phyloP scores from a whole-genome alignment of 768 basidiomycete genomes.

The Panellus pusillus region DNA sequence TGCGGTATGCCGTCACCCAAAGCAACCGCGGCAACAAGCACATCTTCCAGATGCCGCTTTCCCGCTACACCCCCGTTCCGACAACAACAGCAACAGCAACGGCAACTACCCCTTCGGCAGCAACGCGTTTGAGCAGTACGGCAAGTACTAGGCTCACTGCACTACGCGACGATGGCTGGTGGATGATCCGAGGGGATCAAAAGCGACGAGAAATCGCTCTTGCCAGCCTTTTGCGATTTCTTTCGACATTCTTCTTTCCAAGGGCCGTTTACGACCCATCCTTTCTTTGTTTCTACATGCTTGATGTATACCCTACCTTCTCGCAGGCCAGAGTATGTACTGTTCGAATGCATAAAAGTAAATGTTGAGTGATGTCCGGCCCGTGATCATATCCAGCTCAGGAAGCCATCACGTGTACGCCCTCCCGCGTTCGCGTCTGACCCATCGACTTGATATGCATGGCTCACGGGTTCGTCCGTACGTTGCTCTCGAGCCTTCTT shows the following conservation, averaged over 20 bases:
- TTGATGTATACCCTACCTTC: constrained; percentile 9
- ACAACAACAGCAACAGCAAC: constrained; percentile 4
- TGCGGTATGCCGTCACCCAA: constrained; percentile 47
- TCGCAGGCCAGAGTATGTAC: neutral
- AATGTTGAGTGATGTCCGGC: no score
- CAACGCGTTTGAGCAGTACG: neutral
- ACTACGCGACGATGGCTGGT: neutral
- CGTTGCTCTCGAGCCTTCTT: neutral
- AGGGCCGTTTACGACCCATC: constrained; percentile 8
- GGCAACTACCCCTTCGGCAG: neutral
- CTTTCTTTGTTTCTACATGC: constrained; percentile 1
- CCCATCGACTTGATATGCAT: neutral
- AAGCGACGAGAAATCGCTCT: neutral
- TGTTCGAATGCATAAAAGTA: no score
- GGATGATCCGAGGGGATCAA: constrained; percentile 7
- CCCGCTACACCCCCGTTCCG: constrained; percentile 42
- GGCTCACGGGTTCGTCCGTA: neutral
- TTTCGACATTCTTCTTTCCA: neutral
- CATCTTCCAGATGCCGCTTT: constrained; percentile 51
- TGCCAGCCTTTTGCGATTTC: constrained; percentile 7
- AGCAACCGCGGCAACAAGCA: constrained; percentile 48
- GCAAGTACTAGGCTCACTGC: neutral
- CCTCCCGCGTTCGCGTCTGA: no score
- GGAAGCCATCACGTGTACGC: no score
- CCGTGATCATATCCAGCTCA: no score